Base-by-base conservation (phyloP, 164 flowering plant species). In the Aristolochia californica region DNA sequence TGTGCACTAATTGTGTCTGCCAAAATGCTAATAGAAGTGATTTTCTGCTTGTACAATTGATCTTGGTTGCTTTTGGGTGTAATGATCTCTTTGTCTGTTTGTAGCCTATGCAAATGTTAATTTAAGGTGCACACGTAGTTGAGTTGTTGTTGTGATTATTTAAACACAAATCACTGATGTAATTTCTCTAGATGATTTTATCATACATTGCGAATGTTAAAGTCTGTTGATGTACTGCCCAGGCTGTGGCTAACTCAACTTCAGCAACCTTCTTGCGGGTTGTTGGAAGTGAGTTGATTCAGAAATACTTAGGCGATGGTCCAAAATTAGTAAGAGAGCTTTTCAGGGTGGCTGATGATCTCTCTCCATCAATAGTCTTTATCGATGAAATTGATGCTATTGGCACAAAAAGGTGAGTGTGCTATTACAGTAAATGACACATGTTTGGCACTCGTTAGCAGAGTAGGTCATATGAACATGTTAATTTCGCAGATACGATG, bases 161-260 rank as follows among this genome's bases (percentile, higher is more conserved):
- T 34, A 34, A 34, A 8, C 40, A 34, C 7, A 34, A 34, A 34
- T 7, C 40, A 34, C 9, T 34, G 40, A 34, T 34, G 9, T 3
- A 34, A 5, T 34, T 2, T 34, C 40, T n/a, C 40, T 34, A 34
- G 40, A 7, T 34, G 10, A 34, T 34, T 34, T 12, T 34, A 7
- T 34, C 10, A 34, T 2, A 34, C 40, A 7, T 12, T 34, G n/a
- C n/a, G 40, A 34, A 34, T 23, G 1, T 5, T 52, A 11, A 52
- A 22, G 9, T 52, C 27, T 21, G 55, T 52, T 24, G 16, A 22
- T 30, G 53, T 8, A 25, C 34, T 64, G 66, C 63, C 22, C 73
- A 91, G 96, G 97, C 97, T 2, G 98, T 91, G 24, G 96, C 96
- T 55, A 88, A 91, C 69, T 88, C 96, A 56, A 91, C 98, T 53